A percentile compares a stretch with the other conserved stretches of the same genome.
Conservation (phyloP, 257 asterid species). For the Penstemon eatonii region DNA sequence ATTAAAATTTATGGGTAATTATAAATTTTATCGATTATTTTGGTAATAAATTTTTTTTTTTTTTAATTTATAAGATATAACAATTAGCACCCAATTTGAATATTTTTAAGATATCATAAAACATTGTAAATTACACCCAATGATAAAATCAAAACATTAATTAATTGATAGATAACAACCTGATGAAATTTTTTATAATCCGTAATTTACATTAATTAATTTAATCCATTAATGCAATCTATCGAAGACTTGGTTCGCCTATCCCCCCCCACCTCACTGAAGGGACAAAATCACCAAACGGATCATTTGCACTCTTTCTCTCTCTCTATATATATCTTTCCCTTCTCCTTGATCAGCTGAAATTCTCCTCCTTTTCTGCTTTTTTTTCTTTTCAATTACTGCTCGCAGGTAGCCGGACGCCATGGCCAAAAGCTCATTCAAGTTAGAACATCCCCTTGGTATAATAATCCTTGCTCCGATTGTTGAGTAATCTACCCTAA, state of each 20-base stretch:
- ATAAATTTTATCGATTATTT: too few species aligned
- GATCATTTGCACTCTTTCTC: constrained; percentile 4
- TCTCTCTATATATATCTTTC: neutral
- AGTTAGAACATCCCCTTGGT: constrained; percentile 80
- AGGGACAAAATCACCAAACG: constrained; percentile 8
- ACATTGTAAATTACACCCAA: too few species aligned
- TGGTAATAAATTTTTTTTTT: too few species aligned
- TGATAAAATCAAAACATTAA: too few species aligned
- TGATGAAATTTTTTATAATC: too few species aligned
- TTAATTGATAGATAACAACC: too few species aligned
- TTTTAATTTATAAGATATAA: too few species aligned
- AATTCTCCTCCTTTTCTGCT: neutral
- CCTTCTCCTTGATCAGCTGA: constrained; percentile 9
- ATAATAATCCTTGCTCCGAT: constrained; percentile 21
- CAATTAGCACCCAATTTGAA: too few species aligned
- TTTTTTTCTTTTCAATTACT: neutral
- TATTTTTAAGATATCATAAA: too few species aligned
- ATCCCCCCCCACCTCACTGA: constrained; percentile 4
- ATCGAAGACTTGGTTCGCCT: neutral
- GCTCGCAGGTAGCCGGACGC: constrained; percentile 30
- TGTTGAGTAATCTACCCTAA: constrained; percentile 15
- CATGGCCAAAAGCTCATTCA: constrained; percentile 71
- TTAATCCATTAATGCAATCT: neutral
- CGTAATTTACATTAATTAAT: too few species aligned
- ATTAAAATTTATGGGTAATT: too few species aligned